phyloP scores from a whole-genome alignment of 495 filamentous ascomycete species.

The Xylaria flabelliformis region DNA sequence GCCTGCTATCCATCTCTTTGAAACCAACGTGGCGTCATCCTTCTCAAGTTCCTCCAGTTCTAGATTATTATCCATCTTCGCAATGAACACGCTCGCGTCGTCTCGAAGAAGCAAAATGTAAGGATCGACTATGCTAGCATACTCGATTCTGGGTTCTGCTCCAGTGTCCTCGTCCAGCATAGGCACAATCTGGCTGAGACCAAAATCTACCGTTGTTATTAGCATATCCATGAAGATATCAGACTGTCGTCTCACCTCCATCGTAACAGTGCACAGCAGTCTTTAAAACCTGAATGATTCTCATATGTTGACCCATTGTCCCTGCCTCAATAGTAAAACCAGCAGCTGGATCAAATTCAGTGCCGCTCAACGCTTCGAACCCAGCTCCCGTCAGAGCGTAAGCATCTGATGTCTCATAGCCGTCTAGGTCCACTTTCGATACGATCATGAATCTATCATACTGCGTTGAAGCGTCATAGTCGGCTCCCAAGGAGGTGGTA shows the following conservation, averaged over 20 bases:
- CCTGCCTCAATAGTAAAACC: slow-evolving; percentile 84
- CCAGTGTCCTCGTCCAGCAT: slow-evolving; percentile 87
- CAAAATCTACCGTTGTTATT: slow-evolving; percentile 66
- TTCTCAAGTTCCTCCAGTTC: slow-evolving; percentile 84
- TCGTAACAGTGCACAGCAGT: slow-evolving; percentile 89
- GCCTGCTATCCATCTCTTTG: slow-evolving; percentile 76
- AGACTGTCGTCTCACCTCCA: slow-evolving; percentile 70
- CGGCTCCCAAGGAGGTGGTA: slow-evolving; percentile 53
- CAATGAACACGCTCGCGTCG: slow-evolving; percentile 76
- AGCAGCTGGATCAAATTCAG: slow-evolving; percentile 88
- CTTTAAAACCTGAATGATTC: slow-evolving; percentile 83
- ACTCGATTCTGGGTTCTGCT: slow-evolving; percentile 73
- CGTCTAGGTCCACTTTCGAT: slow-evolving; percentile 63
- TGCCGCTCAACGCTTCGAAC: slow-evolving; percentile 69
- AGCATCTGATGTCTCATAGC: slow-evolving; percentile 63
- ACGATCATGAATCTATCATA: slow-evolving; percentile 75
- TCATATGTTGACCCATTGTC: slow-evolving; percentile 71
- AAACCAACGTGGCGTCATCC: slow-evolving; percentile 56
- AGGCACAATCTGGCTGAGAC: slow-evolving; percentile 85
- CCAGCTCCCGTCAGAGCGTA: slow-evolving; percentile 66
- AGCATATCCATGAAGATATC: slow-evolving; percentile 35
- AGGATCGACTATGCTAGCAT: slow-evolving; percentile 85
- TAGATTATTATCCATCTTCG: slow-evolving; percentile 75
- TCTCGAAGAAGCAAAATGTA: slow-evolving; percentile 86
- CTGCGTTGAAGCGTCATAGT: slow-evolving; percentile 58